Evolutionary conservation across 83 land plant species (phyloP).

Genomic region (Picea engelmannii): DNA sequence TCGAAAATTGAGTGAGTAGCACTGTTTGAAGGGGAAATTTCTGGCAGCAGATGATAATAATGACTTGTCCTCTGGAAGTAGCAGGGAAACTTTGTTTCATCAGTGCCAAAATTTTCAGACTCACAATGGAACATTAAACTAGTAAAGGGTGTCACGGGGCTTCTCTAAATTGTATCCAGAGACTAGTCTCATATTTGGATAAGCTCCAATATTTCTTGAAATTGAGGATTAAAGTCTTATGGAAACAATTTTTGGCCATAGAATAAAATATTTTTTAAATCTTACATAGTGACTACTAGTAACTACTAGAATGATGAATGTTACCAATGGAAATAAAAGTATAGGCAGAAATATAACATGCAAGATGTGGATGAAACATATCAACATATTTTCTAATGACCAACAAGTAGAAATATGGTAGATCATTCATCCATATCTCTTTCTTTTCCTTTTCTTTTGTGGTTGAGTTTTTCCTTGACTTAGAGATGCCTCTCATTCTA

Average conservation of each 20-base stretch:
- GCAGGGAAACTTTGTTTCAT: conserved; percentile 34
- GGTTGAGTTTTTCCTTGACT: no score
- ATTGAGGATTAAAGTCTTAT: conserved; percentile 44
- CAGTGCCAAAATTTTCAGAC: conserved; percentile 28
- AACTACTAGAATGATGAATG: no score
- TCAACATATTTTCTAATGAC: no score
- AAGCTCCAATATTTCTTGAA: conserved; percentile 58
- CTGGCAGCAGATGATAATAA: conserved; percentile 3
- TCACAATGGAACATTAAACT: conserved; percentile 53
- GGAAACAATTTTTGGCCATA: conserved; percentile 39
- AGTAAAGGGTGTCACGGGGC: conserved; percentile 52
- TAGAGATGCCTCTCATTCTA: no score
- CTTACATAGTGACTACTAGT: no score
- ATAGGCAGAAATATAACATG: no score
- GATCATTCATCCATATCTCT: no score
- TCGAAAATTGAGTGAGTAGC: conserved; percentile 65
- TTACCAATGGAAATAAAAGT: no score
- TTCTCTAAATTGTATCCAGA: conserved; percentile 60
- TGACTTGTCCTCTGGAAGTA: background rate
- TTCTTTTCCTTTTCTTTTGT: no score
- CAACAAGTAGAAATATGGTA: no score
- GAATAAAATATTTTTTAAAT: background rate
- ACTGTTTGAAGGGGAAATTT: conserved; percentile 38
- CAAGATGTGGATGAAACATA: no score
- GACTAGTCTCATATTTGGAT: conserved; percentile 55